Evolutionary conservation across 2,329 filamentous ascomycete genomes (phyloP).

Genomic region (Ascochyta koolunga): DNA sequence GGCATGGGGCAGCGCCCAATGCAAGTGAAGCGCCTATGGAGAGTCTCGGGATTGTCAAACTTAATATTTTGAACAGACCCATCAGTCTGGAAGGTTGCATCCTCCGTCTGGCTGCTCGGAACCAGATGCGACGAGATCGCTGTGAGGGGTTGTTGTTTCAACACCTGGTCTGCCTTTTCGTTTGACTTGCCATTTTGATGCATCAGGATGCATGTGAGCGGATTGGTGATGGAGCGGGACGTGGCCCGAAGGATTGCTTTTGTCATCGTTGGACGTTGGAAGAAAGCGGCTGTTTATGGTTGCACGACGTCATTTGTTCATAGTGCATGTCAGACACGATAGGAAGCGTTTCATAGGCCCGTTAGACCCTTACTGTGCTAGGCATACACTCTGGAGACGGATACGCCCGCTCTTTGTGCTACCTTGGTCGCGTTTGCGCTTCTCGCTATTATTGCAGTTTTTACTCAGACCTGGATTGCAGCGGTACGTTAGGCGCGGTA

Average conservation of each 20-base stretch:
- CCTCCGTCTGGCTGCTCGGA: not conserved
- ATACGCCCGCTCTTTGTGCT: constrained; percentile 6
- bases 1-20: not conserved
- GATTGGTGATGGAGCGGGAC: constrained; percentile 1
- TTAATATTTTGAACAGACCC: not conserved
- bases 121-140: constrained; percentile 1
- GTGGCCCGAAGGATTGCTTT: constrained; percentile 2
- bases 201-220: not conserved
- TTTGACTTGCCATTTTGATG: not conserved
- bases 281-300: not conserved
- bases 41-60: not conserved
- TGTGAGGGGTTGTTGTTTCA: constrained; percentile 7
- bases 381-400: constrained; percentile 3
- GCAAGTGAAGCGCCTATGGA: not conserved
- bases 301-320: constrained; percentile 7
- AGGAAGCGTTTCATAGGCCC: constrained; percentile 12
- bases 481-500: not conserved
- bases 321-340: constrained; percentile 11
- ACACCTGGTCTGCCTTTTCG: not conserved
- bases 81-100: not conserved
- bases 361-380: constrained; percentile 11
- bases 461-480: not conserved
- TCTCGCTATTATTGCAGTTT: not conserved
- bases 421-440: constrained; percentile 1
- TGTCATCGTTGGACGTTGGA: constrained; percentile 7